Evolutionary conservation across 495 filamentous ascomycete genomes (phyloP), one percentile per base, ranked within the genome.

Genomic region (Podospora tetraspora): DNA sequence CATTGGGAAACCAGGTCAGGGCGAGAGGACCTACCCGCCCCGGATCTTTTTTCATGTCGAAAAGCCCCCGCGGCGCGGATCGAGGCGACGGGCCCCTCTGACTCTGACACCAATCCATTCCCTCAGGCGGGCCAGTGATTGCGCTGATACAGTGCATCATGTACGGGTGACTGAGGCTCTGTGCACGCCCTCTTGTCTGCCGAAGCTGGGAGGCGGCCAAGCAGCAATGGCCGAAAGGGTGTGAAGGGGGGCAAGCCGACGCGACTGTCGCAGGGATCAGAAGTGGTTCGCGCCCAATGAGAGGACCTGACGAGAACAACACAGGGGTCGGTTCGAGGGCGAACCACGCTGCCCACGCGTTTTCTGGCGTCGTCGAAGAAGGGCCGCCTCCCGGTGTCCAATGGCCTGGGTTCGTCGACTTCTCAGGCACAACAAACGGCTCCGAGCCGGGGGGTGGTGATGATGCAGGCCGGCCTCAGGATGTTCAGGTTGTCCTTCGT

Each of bases 241-340:
- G 71, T 66, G 69, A 70, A 27, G 12, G 58, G 61, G 61, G 58
- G 69, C 63, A 61, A 66, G 37, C 67, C 64, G 71, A 72, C 75
- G 71, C 75, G 73, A 65, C 68, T 23, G 22, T 5, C 64, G 68
- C 79, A 79, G 73, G 79, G 78, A 74, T 75, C 59, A 74, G 72
- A 70, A 77, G 71, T 76, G 71, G 32, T 34, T 69, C 66, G 27
- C 29, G 58, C 29, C 81, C 80, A 83, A 83, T 81, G 56, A 72
- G 73, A 69, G 27, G 56, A 23, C 21, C 74, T 68, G 72, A 72
- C 68, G 71, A 68, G 22, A 69, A 66, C 68, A 59, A 67, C 59
- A 65, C 71, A 67, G 69, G 69, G 70, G 67, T 60, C 13, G 23
- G 24, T 52, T 63, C 29, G 29, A 37, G 25, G 29, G 70, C 71